Base-by-base conservation (phyloP, 1,284 basidiomycete species). In the Moesziomyces sp. region DNA sequence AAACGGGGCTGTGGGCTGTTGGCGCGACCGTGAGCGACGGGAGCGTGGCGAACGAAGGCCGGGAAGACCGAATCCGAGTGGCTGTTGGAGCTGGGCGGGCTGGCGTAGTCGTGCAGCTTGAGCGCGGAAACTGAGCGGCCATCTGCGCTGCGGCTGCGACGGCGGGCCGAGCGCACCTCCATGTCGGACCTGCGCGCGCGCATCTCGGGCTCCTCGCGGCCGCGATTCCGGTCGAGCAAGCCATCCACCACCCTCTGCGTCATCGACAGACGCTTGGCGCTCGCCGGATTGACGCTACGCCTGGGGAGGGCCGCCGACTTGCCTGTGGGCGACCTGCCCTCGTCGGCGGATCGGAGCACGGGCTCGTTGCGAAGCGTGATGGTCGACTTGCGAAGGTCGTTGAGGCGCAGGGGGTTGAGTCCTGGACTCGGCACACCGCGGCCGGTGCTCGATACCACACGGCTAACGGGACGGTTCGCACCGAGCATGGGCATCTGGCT, bases 161-260 rank as follows among this genome's bases (percentile, higher is more conserved):
- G 65, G 14, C 75, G 62, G 10, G 49, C 54, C 8, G 60, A 55
- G 44, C 51, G 40, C 5, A 64, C 66, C 35, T 68, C 57, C 52
- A 65, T 66, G 43, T 66, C 69, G 44, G 57, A 52, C 11, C 69
- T 46, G 35, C 52, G 58, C 13, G 70, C 40, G 34, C 71, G 57
- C 62, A 70, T 69, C 34, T 66, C 67, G n/a, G 75, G 75, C 54
- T 77, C 75, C 26, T 77, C 75, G 45, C 58, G 69, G 5, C 75
- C 75, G 18, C 57, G 71, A 21, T 65, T 62, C 44, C 68, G 66
- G 19, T 55, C 52, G 24, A 76, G 60, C n/a, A 68, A 23, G 28
- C 75, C 75, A 28, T 74, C 67, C 5, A 68, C 71, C 9, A 77
- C 75, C 38, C 57, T 58, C 46, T 74, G 60, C 1, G 75, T 60